Evolutionary conservation across 2,329 filamentous ascomycete genomes (phyloP).

Genomic region (Ascosphaera acerosa): DNA sequence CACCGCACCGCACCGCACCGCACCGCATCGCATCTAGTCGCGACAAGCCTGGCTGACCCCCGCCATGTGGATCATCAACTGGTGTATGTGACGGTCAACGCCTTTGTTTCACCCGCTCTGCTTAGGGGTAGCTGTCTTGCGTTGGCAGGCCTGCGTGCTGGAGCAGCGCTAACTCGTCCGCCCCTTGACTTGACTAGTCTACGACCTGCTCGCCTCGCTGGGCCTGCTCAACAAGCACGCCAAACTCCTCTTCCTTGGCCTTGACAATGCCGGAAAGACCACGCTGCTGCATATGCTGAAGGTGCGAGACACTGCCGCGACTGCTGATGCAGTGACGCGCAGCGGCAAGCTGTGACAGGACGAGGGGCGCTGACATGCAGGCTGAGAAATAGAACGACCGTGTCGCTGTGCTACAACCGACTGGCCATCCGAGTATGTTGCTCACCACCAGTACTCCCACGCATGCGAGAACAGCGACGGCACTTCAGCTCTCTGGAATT

Average conservation of each 20-base stretch:
- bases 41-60: no score
- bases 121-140: neutral
- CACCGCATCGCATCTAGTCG: no score
- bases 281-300: constrained; percentile 89
- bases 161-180: constrained; percentile 3
- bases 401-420: constrained; percentile 72
- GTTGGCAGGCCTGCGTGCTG: no score
- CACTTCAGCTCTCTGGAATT: no score
- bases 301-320: constrained; percentile 36
- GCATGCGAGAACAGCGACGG: no score
- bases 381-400: constrained; percentile 45
- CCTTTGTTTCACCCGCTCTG: constrained; percentile 6
- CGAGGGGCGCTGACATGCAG: neutral
- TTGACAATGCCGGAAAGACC: constrained; percentile 89
- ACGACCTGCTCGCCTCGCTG: constrained; percentile 66
- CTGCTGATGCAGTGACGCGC: no score
- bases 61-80: constrained; percentile 83
- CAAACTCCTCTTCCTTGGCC: constrained; percentile 77
- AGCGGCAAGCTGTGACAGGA: no score
- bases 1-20: no score
- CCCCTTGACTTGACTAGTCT: constrained; percentile 41
- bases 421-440: constrained; percentile 62
- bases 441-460: neutral
- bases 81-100: constrained; percentile 72
- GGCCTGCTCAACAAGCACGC: constrained; percentile 88